Evolutionary conservation across 192 early-diverging fungal genomes (phyloP), one percentile per base, ranked within the genome.

Genomic region (Dissophora ornata): DNA sequence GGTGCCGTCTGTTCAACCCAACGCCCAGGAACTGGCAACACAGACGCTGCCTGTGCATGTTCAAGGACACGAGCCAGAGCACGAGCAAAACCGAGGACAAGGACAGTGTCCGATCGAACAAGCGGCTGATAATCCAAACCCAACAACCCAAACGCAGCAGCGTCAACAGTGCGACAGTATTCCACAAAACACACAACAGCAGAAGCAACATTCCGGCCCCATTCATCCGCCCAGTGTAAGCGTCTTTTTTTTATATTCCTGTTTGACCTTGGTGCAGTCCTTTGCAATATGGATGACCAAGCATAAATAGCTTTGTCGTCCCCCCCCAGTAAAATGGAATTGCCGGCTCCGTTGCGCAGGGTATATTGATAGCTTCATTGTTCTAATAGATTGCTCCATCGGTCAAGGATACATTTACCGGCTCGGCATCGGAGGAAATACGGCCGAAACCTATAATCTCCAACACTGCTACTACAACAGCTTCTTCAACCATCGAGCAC

Each of bases 391-490:
- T 54, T 34, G 52, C 52, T 2, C 13, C 26, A 28, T 10, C 44
- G 40, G 42, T 57, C 40, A 57, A 38, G 28, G 44, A 28, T 10
- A 15, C 28, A 1, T 46, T 59, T 5, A 26, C 26, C 11, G 28
- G 26, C 19, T 46, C 57, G 24, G 16, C 40, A 46, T 22, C 57
- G 30, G 57, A 59, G 28, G 57, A 34, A 15, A 18, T 42, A 13
- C 38, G n/a, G n/a, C n/a, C n/a, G n/a, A n/a, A n/a, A n/a, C n/a
- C n/a, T n/a, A n/a, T n/a, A n/a, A n/a, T n/a, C n/a, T n/a, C n/a
- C n/a, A n/a, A n/a, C n/a, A n/a, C n/a, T n/a, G n/a, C n/a, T n/a
- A n/a, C n/a, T n/a, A n/a, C n/a, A n/a, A n/a, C n/a, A n/a, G n/a
- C n/a, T n/a, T n/a, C n/a, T n/a, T n/a, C n/a, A n/a, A n/a, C 13